Conservation (phyloP, 345 rosid genomes). For the Eucalyptus microcorys region DNA sequence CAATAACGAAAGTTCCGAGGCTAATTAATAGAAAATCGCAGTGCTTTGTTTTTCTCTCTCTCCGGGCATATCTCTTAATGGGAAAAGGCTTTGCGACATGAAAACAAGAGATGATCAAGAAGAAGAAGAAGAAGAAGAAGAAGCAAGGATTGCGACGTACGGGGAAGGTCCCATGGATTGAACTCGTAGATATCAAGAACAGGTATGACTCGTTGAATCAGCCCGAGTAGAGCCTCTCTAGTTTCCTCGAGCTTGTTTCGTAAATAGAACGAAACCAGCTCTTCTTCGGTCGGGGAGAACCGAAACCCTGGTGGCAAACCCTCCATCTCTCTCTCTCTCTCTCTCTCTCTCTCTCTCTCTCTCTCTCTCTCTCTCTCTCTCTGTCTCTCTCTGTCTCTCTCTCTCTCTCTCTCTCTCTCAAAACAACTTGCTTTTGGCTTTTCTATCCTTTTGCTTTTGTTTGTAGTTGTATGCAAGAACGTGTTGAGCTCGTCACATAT, state of each 20-base stretch:
- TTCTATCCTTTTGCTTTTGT: neutral
- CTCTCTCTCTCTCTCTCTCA: neutral
- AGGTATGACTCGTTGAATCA: constrained; percentile 35
- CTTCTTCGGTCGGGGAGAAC: constrained; percentile 58
- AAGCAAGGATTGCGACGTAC: constrained; percentile 2
- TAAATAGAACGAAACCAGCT: constrained; percentile 36
- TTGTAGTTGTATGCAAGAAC: neutral
- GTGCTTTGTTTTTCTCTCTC: neutral
- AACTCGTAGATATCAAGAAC: constrained; percentile 26
- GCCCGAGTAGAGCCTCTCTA: constrained; percentile 9
- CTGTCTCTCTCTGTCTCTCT: too few relatives aligned
- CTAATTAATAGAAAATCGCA: neutral
- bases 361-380: too few relatives aligned
- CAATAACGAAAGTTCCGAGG: neutral
- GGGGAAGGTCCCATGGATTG: constrained; percentile 40
- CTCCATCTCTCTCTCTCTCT: neutral
- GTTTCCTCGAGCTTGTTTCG: constrained; percentile 17
- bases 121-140: neutral
- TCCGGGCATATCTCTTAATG: neutral
- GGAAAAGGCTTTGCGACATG: neutral
- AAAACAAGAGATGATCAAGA: neutral
- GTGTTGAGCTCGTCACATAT: neutral
- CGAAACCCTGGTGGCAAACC: constrained; percentile 46
- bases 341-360: too few relatives aligned
- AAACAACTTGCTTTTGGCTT: neutral